Percentiles rank a stretch among this genome's conserved stretches.
These are phyloP conservation scores for Epichloe scottii DNA, from an alignment of 2,329 filamentous ascomycete genomes.

Conservation along the genomic window DNA sequence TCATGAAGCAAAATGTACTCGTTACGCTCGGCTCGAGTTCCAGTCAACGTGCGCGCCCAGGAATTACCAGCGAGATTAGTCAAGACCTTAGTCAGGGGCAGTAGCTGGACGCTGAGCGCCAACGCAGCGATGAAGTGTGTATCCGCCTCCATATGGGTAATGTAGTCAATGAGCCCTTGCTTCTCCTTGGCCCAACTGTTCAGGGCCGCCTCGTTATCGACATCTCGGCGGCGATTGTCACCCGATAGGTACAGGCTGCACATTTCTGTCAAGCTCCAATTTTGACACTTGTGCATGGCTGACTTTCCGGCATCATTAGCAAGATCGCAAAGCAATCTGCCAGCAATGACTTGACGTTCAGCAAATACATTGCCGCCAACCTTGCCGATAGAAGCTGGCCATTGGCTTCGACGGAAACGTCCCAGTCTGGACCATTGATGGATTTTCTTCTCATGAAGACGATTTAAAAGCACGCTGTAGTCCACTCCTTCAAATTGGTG, in stretches of 20 bases:
- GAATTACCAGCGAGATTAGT: conserved; percentile 97
- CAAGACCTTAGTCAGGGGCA: conserved; percentile 85
- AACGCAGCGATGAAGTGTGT: conserved; percentile 93
- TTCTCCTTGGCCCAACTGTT: conserved; percentile 70
- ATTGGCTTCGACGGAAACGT: conserved; percentile 67
- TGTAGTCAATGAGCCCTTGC: conserved; percentile 81
- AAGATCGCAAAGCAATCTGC: conserved; percentile 82
- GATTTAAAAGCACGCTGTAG: conserved; percentile 78
- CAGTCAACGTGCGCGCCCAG: conserved; percentile 90
- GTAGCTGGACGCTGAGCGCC: conserved; percentile 77
- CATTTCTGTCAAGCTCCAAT: conserved; percentile 97
- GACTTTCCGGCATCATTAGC: conserved; percentile 97
- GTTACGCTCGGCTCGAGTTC: conserved; percentile 92
- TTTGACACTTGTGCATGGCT: conserved; percentile 92
- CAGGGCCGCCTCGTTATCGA: conserved; percentile 79
- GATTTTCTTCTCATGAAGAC: conserved; percentile 80
- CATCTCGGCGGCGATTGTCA: conserved; percentile 60
- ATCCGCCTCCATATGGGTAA: conserved; percentile 88
- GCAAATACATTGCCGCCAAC: conserved; percentile 84
- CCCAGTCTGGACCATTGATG: conserved; percentile 92
- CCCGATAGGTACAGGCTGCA: conserved; percentile 75
- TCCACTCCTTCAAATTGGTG: conserved; percentile 97
- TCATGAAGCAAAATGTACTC: conserved; percentile 98
- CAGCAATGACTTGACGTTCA: conserved; percentile 79
- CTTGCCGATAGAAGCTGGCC: conserved; percentile 79